A percentile compares a stretch with the other conserved stretches of the same genome.
Evolutionary conservation across 345 rosid genomes (phyloP).

Genomic region (Isatis tinctoria): DNA sequence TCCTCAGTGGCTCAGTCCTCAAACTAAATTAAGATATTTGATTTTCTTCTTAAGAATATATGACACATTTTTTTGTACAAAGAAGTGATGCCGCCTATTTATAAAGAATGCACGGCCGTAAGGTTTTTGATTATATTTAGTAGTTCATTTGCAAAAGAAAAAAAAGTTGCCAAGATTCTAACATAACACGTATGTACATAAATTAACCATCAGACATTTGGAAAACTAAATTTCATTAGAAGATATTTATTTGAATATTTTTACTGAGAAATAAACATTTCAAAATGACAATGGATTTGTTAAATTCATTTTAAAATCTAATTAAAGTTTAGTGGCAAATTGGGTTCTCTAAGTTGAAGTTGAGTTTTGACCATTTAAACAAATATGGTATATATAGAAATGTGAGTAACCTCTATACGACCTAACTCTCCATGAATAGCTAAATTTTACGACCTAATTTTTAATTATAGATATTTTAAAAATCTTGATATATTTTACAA

Average conservation of each 20-base stretch:
- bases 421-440: not conserved
- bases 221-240: not conserved
- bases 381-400: not conserved
- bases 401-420: not conserved
- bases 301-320: too few relatives aligned
- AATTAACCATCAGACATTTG: not conserved
- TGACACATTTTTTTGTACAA: not conserved
- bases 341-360: not conserved
- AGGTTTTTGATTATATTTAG: not conserved
- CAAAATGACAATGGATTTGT: too few relatives aligned
- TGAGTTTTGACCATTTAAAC: not conserved
- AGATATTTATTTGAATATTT: not conserved
- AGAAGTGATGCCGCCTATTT: not conserved
- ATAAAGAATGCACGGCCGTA: not conserved
- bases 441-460: not conserved
- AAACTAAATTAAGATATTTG: not conserved
- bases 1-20: not conserved
- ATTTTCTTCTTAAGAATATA: not conserved
- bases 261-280: not conserved
- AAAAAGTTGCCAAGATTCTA: not conserved
- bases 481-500: not conserved
- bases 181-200: not conserved
- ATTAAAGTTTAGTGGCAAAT: too few relatives aligned
- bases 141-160: not conserved
- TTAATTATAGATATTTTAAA: not conserved